Base-by-base conservation (phyloP, 2,329 filamentous ascomycete species). In the Huntiella decipiens region DNA sequence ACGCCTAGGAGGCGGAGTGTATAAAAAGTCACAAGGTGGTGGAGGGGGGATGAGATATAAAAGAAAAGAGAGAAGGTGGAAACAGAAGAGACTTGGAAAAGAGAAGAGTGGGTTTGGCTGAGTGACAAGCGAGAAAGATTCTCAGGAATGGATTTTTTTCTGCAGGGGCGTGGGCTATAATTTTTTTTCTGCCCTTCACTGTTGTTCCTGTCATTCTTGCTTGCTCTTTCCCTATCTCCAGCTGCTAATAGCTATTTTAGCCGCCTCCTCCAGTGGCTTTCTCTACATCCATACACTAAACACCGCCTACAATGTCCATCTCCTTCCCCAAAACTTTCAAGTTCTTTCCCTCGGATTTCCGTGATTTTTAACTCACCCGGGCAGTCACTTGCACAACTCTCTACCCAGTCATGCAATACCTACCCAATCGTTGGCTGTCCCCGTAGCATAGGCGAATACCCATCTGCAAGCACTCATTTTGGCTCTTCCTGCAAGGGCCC, bases 21-120 rank as follows among this genome's bases (percentile, higher is more conserved):
- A 43, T 46, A 49, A 49, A 49, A 49, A 49, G 44, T 49, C 47
- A 49, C 47, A 49, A 49, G 47, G 47, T 49, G 47, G 38, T 44
- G 40, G 44, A 38, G 47, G 46, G 47, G 38, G 48, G 45, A 47
- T 44, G 45, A 44, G 45, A 43, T 43, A 38, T 46, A 42, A 47
- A 50, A 38, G 43, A 44, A 42, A 37, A 48, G 44, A 46, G 48
- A 48, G 41, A 43, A 48, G 39, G 45, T 43, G 44, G 45, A 41
- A 50, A 43, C 41, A 49, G 42, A 40, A 42, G 43, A 50, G 45
- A 43, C 44, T 50, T 47, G 38, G 36, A 50, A 50, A 50, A 47
- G 36, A 42, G 42, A 50, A 48, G 44, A 28, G 22, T 28, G 22
- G 22, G 22, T 28, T 28, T 48, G 45, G 45, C 42, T 39, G 43